Percentiles rank a stretch among this genome's conserved stretches.
phyloP scores from a whole-genome alignment of 768 basidiomycete genomes.

The Cubamyces sp. region DNA sequence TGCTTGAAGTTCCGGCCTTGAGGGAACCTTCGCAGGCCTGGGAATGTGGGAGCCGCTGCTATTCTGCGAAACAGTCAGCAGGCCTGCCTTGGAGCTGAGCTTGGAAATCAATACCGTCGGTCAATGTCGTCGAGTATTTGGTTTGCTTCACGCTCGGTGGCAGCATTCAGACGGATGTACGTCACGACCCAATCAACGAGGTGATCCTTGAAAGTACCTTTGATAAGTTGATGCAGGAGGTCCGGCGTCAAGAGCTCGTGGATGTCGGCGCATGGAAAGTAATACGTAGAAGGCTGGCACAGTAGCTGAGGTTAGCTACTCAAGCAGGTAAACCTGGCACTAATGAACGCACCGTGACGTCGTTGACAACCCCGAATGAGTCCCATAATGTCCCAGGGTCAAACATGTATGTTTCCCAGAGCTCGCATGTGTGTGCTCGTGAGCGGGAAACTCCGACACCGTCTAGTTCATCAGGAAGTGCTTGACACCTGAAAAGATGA shows the following conservation, averaged over 20 bases:
- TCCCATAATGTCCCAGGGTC: slow-evolving; percentile 30
- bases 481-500: not conserved
- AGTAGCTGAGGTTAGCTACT: too few relatives aligned
- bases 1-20: slow-evolving; percentile 31
- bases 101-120: slow-evolving; percentile 32
- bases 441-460: not conserved
- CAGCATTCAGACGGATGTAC: slow-evolving; percentile 33
- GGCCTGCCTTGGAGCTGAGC: not conserved
- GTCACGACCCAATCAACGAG: slow-evolving; percentile 41
- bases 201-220: slow-evolving; percentile 48
- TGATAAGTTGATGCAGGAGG: slow-evolving; percentile 46
- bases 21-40: slow-evolving; percentile 24
- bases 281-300: slow-evolving; percentile 37
- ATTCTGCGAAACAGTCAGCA: slow-evolving; percentile 5
- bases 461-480: not conserved
- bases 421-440: slow-evolving; percentile 25
- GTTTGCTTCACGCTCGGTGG: not conserved
- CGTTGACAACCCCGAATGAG: slow-evolving; percentile 31
- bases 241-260: slow-evolving; percentile 40
- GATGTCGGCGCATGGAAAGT: slow-evolving; percentile 42
- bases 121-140: slow-evolving; percentile 43
- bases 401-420: not conserved
- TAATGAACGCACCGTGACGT: slow-evolving; percentile 30
- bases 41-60: slow-evolving; percentile 23
- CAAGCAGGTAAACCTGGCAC: too few relatives aligned